Evolutionary conservation across 495 filamentous ascomycete species (phyloP), one percentile per base, ranked within the genome.

Genomic region (Symbiotaphrina buchneri): DNA sequence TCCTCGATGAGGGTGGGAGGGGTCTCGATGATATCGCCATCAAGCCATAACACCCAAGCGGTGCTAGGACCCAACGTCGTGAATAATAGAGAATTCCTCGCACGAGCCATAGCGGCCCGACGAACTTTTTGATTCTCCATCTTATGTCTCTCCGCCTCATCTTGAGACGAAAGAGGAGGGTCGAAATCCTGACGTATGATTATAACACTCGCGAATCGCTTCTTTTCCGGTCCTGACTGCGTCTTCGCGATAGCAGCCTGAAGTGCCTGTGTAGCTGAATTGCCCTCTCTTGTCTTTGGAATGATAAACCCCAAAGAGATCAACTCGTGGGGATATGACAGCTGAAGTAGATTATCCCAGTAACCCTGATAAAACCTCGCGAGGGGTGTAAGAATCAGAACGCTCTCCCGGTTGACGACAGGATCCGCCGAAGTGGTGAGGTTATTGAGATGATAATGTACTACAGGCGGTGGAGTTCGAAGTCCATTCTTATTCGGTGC

Each of bases 141-240:
- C 42, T 87, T 85, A 49, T 97, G 87, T 15, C 87, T 63, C 44
- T 93, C 85, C 21, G 68, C 60, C 47, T 97, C 87, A 35, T 67
- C 68, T 50, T 97, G 87, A 3, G 79, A 77, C 10, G 53, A 39
- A 6, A 92, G 46, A 0, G 84, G 74, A 5, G 77, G 70, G 22
- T 94, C 83, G 31, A 92, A 91, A 55, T 97, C 87, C 51, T 97
- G 87, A 18, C 87, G 67, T 30, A 94, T 63, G 47, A 97, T 95
- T 35, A 80, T 83, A 42, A 97, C 71, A 46, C 74, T 78, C 34
- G 77, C 73, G 55, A 97, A 97, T 21, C 85, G 72, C 39, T 76
- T 63, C 42, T 74, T 71, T 40, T 78, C 71, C 0, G 75, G 61
- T 0, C 80, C 82, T 6, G 56, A 61, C 43, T 97, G 87, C 0